Percentiles rank a stretch among this genome's conserved stretches.
Conservation (phyloP, 2,329 filamentous ascomycete species). For the Dothistroma pini region DNA sequence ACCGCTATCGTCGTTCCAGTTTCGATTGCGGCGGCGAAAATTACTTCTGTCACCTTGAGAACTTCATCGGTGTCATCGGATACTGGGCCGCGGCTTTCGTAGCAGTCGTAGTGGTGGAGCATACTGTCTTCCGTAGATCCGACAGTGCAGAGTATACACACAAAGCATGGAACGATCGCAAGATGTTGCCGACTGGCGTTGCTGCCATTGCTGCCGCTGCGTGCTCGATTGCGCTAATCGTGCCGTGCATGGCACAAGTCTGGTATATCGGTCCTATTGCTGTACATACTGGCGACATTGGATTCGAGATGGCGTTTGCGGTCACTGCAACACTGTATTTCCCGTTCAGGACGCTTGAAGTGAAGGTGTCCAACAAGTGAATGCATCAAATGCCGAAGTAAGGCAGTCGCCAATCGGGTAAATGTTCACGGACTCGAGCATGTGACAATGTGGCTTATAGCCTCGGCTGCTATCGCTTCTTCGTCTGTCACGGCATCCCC, state of each 20-base stretch:
- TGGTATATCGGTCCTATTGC: constrained; percentile 32
- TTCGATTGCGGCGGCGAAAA: constrained; percentile 42
- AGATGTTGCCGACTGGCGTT: constrained; percentile 40
- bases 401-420: background rate
- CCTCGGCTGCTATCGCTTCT: too few relatives aligned
- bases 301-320: constrained; percentile 61
- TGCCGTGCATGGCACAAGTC: constrained; percentile 29
- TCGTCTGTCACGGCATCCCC: too few relatives aligned
- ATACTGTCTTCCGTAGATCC: constrained; percentile 40
- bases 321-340: constrained; percentile 45
- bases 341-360: constrained; percentile 43
- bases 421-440: background rate
- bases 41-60: constrained; percentile 43
- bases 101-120: constrained; percentile 41
- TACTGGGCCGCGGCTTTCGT: constrained; percentile 47
- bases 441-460: background rate
- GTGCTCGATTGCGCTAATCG: constrained; percentile 24
- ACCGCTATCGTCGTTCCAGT: constrained; percentile 43
- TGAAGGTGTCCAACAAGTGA: constrained; percentile 4
- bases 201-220: constrained; percentile 34
- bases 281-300: constrained; percentile 58
- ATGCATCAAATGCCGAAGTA: background rate
- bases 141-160: constrained; percentile 39
- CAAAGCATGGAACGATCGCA: constrained; percentile 39
- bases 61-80: constrained; percentile 47